Base-by-base conservation (phyloP, 345 rosid species). In the Toxicodendron radicans region DNA sequence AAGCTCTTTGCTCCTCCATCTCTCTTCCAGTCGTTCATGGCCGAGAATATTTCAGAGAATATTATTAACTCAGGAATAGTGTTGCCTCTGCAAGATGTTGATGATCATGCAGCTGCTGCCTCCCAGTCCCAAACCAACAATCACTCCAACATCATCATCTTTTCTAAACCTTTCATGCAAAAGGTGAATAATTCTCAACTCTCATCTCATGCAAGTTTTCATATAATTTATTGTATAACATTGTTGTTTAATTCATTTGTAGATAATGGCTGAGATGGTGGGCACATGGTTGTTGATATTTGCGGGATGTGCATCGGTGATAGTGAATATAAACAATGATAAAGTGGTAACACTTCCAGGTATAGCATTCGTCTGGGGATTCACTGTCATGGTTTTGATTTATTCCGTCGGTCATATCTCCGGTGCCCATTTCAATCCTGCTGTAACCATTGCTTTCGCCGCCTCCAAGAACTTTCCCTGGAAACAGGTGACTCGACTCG, bases 351-450 rank as follows among this genome's bases (percentile, higher is more conserved):
- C 97, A 0, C 90, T 58, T 30, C 93, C 97, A 0, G 96, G 98
- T 30, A 92, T 92, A 6, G 69, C 97, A 20, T 74, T 82, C 3
- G 92, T 89, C 9, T 92, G 96, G 96, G 96, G 98, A 68, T 79
- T 90, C 14, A 85, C 94, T 0, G 98, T 92, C 64, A 89, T 86
- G 94, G 94, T 90, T 7, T 71, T 94, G 56, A 87, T 89, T 75
- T 94, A 92, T 84, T 80, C 98, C 17, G 82, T 94, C 2, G 97
- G 97, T 21, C 98, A 92, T 75, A 90, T 94, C 83, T 92, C 97
- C 14, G 98, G 98, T 61, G 98, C 97, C 69, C 97, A 94, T 85
- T 92, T 94, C 52, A 92, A 94, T 70, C 98, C 97, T 5, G 97
- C 98, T 9, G 95, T 94, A 77, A 88, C 98, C 61, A 81, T 94